phyloP scores from a whole-genome alignment of 2,329 filamentous ascomycete genomes.

The Alternaria sp. region DNA sequence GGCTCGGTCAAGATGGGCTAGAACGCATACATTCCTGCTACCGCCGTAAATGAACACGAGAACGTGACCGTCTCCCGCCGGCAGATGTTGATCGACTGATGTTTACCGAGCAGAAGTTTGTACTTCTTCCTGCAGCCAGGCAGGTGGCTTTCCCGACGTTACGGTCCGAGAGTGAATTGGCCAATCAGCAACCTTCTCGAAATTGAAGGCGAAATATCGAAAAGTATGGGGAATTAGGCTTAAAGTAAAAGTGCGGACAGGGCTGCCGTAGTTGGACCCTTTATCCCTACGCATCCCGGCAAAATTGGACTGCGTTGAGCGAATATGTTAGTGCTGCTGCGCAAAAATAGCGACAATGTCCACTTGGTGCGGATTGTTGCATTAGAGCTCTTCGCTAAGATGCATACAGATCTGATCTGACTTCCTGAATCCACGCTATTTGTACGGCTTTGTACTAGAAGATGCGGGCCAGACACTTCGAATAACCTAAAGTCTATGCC shows the following conservation, averaged over 20 bases:
- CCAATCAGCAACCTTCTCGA: slow-evolving; percentile 26
- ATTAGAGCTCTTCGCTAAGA: not conserved
- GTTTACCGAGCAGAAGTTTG: slow-evolving; percentile 14
- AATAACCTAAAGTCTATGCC: not conserved
- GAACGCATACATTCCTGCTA: slow-evolving; percentile 18
- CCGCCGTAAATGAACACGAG: slow-evolving; percentile 22
- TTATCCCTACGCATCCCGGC: slow-evolving; percentile 26
- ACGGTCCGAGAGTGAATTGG: slow-evolving; percentile 16
- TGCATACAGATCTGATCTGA: not conserved
- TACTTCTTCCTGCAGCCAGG: slow-evolving; percentile 9
- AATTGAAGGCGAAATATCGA: slow-evolving; percentile 24
- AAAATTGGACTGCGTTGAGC: slow-evolving; percentile 29
- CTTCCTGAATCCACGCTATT: not conserved
- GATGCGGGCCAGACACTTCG: not conserved
- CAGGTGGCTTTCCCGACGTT: slow-evolving; percentile 25
- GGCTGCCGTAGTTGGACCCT: slow-evolving; percentile 21
- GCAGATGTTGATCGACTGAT: slow-evolving; percentile 18
- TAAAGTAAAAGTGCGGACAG: slow-evolving; percentile 32
- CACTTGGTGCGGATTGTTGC: slow-evolving; percentile 9
- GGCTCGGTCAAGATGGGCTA: slow-evolving; percentile 20
- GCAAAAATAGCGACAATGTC: slow-evolving; percentile 32
- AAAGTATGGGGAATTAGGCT: slow-evolving; percentile 32
- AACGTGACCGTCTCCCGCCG: slow-evolving; percentile 18
- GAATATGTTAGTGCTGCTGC: slow-evolving; percentile 3
- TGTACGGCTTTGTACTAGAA: not conserved